Evolutionary conservation across 257 asterid genomes (phyloP).

Genomic region (Scutellaria minor): DNA sequence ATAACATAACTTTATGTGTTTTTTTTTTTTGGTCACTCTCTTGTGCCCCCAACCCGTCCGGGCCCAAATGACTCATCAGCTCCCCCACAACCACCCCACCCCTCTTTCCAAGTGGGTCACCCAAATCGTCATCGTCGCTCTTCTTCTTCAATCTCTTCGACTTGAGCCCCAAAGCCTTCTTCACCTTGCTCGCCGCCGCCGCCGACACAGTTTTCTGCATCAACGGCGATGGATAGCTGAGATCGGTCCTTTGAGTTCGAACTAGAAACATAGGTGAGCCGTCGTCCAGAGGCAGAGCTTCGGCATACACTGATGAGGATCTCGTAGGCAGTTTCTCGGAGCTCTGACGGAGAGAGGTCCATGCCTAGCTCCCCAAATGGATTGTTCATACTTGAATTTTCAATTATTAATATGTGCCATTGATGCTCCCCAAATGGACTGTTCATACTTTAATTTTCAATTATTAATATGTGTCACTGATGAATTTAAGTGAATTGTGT

Average conservation of each 20-base stretch:
- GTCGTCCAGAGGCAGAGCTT: constrained; percentile 67
- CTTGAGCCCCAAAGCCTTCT: constrained; percentile 79
- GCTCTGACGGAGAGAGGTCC: constrained; percentile 68
- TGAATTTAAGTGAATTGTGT: neutral
- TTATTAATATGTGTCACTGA: neutral
- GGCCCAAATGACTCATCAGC: too few relatives aligned
- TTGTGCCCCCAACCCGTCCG: too few relatives aligned
- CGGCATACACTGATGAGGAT: constrained; percentile 80
- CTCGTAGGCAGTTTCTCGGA: constrained; percentile 90
- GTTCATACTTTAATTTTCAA: constrained; percentile 34
- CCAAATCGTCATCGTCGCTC: constrained; percentile 31
- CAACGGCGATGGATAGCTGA: constrained; percentile 41
- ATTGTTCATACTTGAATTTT: too few relatives aligned
- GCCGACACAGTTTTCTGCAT: constrained; percentile 46
- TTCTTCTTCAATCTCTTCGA: constrained; percentile 43
- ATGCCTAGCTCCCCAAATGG: constrained; percentile 71
- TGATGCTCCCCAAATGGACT: too few relatives aligned
- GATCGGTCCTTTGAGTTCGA: constrained; percentile 43
- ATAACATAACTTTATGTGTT: too few relatives aligned
- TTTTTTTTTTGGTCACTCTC: too few relatives aligned
- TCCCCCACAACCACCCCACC: constrained; percentile 54
- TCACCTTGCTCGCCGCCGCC: constrained; percentile 68
- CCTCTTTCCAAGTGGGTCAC: constrained; percentile 42
- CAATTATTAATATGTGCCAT: too few relatives aligned
- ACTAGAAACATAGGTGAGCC: constrained; percentile 73